Conservation (phyloP, 2,329 filamentous ascomycete genomes). For the Colletotrichum cereale region DNA sequence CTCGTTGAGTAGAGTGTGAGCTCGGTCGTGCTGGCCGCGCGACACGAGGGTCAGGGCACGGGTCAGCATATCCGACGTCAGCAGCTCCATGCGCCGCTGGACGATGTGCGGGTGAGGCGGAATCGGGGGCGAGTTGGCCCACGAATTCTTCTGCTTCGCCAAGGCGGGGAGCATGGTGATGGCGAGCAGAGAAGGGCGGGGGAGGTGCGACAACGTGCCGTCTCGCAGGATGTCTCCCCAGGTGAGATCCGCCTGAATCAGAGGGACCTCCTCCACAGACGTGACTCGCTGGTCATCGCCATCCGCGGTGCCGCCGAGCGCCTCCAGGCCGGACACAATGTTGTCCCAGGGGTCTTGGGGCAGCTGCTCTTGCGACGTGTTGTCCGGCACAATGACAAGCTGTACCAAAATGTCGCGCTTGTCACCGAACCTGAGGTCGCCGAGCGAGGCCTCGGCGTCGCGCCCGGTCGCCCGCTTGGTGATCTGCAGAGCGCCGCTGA, state of each 20-base stretch:
- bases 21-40: conserved; percentile 91
- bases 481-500: conserved; percentile 94
- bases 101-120: conserved; percentile 96
- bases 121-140: conserved; percentile 80
- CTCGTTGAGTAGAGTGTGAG: conserved; percentile 91
- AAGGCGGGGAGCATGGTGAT: conserved; percentile 91
- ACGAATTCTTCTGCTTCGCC: conserved; percentile 73
- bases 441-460: conserved; percentile 91
- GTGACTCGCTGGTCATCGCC: conserved; percentile 85
- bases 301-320: conserved; percentile 88
- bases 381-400: conserved; percentile 91
- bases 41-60: conserved; percentile 91
- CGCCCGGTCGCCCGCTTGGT: conserved; percentile 95
- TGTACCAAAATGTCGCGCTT: conserved; percentile 95
- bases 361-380: conserved; percentile 81
- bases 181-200: conserved; percentile 89
- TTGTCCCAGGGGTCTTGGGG: conserved; percentile 98
- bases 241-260: conserved; percentile 93
- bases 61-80: conserved; percentile 98
- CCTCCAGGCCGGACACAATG: conserved; percentile 94
- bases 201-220: conserved; percentile 85
- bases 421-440: conserved; percentile 94
- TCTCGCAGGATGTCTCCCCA: conserved; percentile 96
- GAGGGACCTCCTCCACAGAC: conserved; percentile 92
- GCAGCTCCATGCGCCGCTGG: conserved; percentile 95